Conservation (phyloP, 2,329 filamentous ascomycete species). For the Fusarium kyushuense region DNA sequence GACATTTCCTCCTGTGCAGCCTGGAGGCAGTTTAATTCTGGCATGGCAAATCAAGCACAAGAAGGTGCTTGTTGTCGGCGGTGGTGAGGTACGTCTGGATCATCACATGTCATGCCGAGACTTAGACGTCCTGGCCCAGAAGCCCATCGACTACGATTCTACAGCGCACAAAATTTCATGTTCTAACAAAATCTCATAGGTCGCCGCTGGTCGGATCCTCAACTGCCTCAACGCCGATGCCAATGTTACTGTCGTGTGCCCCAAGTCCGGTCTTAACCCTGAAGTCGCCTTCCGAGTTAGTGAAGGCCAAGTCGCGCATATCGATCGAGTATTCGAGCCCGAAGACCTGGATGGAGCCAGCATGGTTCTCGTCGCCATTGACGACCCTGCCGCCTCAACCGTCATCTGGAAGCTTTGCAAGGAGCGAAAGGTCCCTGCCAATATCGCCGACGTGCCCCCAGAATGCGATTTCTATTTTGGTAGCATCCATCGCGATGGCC, state of each 20-base stretch:
- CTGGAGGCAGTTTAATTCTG: slow-evolving; percentile 91
- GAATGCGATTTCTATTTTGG: slow-evolving; percentile 99
- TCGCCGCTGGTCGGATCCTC: slow-evolving; percentile 93
- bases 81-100: slow-evolving; percentile 80
- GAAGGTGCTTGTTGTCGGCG: slow-evolving; percentile 90
- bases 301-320: slow-evolving; percentile 79
- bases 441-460: slow-evolving; percentile 95
- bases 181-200: slow-evolving; percentile 65
- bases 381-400: slow-evolving; percentile 91
- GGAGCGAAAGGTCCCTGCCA: slow-evolving; percentile 83
- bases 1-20: slow-evolving; percentile 83
- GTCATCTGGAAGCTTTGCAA: slow-evolving; percentile 95
- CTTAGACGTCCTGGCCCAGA: slow-evolving; percentile 9
- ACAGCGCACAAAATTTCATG: neutral
- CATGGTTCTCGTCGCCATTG: slow-evolving; percentile 94
- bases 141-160: slow-evolving; percentile 10
- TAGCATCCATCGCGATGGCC: slow-evolving; percentile 92
- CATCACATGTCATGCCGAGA: slow-evolving; percentile 26
- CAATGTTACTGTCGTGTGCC: slow-evolving; percentile 86
- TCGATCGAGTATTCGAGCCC: slow-evolving; percentile 86
- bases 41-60: slow-evolving; percentile 96
- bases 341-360: slow-evolving; percentile 83
- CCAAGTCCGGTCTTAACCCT: slow-evolving; percentile 81
- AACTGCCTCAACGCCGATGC: slow-evolving; percentile 96
- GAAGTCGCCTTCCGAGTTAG: slow-evolving; percentile 88